Conservation (phyloP, 805 yeast genomes). For the Yamadazyma phyllophila region DNA sequence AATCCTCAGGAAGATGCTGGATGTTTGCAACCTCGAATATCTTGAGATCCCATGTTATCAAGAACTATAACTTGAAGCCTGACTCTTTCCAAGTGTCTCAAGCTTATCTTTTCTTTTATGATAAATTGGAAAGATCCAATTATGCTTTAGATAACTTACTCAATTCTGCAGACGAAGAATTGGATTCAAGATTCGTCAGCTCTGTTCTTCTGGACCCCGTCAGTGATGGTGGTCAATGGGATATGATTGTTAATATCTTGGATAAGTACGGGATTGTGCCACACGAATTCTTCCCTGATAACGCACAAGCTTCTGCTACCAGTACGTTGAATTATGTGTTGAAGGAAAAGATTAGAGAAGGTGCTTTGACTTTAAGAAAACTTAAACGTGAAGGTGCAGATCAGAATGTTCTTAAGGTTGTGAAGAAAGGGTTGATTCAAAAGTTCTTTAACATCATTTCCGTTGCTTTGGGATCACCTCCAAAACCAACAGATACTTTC, state of each 20-base stretch:
- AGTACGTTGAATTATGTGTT: slow-evolving; percentile 56
- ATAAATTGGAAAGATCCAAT: slow-evolving; percentile 82
- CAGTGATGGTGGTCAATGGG: slow-evolving; percentile 85
- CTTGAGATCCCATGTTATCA: slow-evolving; percentile 60
- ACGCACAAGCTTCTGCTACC: slow-evolving; percentile 55
- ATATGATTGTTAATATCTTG: slow-evolving; percentile 74
- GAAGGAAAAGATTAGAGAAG: slow-evolving; percentile 72
- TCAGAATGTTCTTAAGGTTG: slow-evolving; percentile 32
- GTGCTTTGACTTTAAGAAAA: slow-evolving; percentile 65
- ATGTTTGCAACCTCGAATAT: slow-evolving; percentile 80
- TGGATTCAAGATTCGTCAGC: slow-evolving; percentile 70
- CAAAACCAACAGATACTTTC: slow-evolving; percentile 64
- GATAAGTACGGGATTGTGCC: slow-evolving; percentile 84
- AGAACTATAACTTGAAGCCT: slow-evolving; percentile 52
- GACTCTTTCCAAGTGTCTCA: slow-evolving; percentile 72
- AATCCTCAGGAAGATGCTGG: slow-evolving; percentile 83
- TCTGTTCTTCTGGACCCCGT: slow-evolving; percentile 64
- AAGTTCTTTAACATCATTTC: slow-evolving; percentile 65
- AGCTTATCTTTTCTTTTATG: slow-evolving; percentile 77
- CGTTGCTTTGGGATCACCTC: slow-evolving; percentile 75
- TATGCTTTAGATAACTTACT: slow-evolving; percentile 74
- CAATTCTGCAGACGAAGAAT: slow-evolving; percentile 62
- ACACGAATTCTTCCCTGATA: slow-evolving; percentile 68
- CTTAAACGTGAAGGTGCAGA: slow-evolving; percentile 40
- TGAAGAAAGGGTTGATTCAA: slow-evolving; percentile 46